These are phyloP conservation scores for Penicillium nordicum DNA, from an alignment of 2,329 filamentous ascomycete species.

Conservation along the genomic window DNA sequence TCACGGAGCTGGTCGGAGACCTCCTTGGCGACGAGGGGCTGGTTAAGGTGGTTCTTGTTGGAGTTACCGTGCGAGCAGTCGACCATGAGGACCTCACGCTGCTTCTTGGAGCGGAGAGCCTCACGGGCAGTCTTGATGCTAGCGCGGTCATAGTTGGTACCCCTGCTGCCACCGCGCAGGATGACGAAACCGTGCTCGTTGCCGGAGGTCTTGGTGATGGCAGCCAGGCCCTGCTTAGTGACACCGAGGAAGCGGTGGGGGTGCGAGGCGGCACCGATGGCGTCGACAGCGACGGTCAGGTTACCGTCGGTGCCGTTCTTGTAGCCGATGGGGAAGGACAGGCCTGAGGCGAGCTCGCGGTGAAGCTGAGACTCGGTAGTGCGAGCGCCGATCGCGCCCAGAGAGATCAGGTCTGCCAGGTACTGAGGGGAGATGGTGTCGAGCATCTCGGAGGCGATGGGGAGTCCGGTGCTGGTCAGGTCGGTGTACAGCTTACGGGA, in stretches of 20 bases:
- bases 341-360: conserved; percentile 87
- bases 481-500: conserved; percentile 93
- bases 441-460: conserved; percentile 96
- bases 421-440: conserved; percentile 99
- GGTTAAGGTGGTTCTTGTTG: conserved; percentile 94
- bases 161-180: conserved; percentile 82
- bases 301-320: conserved; percentile 98
- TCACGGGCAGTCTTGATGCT: conserved; percentile 77
- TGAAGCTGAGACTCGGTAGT: conserved; percentile 97
- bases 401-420: conserved; percentile 89
- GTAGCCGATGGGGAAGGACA: conserved; percentile 97
- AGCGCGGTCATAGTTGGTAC: conserved; percentile 88
- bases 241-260: conserved; percentile 96
- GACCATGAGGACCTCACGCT: conserved; percentile 90
- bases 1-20: conserved; percentile 81
- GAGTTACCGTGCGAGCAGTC: conserved; percentile 99
- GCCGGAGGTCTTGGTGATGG: conserved; percentile 87
- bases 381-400: conserved; percentile 91
- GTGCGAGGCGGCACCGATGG: conserved; percentile 69
- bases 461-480: conserved; percentile 81
- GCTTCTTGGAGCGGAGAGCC: conserved; percentile 73
- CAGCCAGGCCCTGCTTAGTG: conserved; percentile 93
- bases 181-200: conserved; percentile 99
- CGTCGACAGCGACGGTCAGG: conserved; percentile 87
- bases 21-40: conserved; percentile 82